These are phyloP conservation scores for Amanita inopinata DNA, from an alignment of 768 basidiomycete species.

Conservation along the genomic window DNA sequence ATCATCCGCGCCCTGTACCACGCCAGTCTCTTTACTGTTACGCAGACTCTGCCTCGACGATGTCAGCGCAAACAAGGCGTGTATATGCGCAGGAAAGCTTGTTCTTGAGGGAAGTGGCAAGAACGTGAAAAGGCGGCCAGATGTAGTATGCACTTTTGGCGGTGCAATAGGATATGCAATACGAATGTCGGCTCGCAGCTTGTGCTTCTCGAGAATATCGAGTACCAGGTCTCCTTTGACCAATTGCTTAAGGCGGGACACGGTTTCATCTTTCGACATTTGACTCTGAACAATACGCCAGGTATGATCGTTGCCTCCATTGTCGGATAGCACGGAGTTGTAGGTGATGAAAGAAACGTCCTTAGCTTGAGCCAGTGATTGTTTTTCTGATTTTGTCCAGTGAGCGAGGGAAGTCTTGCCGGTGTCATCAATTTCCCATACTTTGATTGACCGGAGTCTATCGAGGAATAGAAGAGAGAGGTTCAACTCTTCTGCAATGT, in stretches of 20 bases:
- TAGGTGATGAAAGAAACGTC: not conserved
- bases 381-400: constrained; percentile 11
- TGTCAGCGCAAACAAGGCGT: constrained; percentile 38
- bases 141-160: not conserved
- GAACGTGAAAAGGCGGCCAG: constrained; percentile 39
- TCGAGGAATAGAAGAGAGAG: constrained; percentile 33
- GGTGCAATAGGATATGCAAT: constrained; percentile 25
- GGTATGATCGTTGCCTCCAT: not conserved
- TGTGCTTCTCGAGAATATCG: constrained; percentile 24
- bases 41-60: constrained; percentile 33
- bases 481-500: constrained; percentile 29
- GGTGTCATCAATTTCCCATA: constrained; percentile 25
- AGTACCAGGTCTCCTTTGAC: not conserved
- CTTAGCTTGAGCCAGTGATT: not conserved
- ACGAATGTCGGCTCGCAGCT: constrained; percentile 29
- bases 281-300: constrained; percentile 26
- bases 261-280: constrained; percentile 4
- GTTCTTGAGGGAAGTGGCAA: constrained; percentile 39
- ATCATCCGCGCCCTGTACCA: constrained; percentile 28
- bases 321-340: constrained; percentile 2
- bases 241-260: not conserved
- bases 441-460: constrained; percentile 28
- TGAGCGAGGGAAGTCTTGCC: constrained; percentile 16
- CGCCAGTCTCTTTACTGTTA: constrained; percentile 30
- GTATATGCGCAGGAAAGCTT: constrained; percentile 34